phyloP scores from a whole-genome alignment of 176 grass and related monocot species.

The barley (Hordeum vulgare) region DNA sequence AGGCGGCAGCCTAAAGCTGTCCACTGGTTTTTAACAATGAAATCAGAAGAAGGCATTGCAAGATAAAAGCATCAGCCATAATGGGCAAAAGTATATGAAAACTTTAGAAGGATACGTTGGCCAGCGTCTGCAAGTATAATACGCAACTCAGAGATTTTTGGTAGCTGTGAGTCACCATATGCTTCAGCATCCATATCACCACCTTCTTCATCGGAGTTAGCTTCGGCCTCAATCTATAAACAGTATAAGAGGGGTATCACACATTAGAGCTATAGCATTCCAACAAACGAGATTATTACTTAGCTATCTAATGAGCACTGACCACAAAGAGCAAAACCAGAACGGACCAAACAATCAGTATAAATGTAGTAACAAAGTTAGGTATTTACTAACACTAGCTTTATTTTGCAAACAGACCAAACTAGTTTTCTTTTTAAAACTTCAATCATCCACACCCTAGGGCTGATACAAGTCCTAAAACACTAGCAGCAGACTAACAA shows the following conservation, averaged over 20 bases:
- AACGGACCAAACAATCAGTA: neutral
- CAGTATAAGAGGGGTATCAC: neutral
- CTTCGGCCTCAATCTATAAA: slow-evolving; percentile 70
- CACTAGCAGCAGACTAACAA: neutral
- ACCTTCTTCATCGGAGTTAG: slow-evolving; percentile 23
- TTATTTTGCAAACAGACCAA: neutral
- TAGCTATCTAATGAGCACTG: neutral
- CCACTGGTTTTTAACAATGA: neutral
- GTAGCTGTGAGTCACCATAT: slow-evolving; percentile 44
- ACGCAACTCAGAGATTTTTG: slow-evolving; percentile 70
- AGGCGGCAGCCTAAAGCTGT: neutral
- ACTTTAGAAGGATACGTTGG: slow-evolving; percentile 64
- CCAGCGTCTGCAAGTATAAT: slow-evolving; percentile 63
- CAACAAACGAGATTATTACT: neutral
- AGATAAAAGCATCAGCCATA: neutral
- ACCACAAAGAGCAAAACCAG: neutral
- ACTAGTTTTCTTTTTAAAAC: neutral
- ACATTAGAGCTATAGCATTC: neutral
- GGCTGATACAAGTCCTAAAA: neutral
- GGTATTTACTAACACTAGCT: neutral
- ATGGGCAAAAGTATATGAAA: neutral
- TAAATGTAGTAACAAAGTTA: neutral
- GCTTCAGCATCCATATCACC: slow-evolving; percentile 37
- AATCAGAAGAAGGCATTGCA: neutral
- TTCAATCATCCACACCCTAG: neutral